phyloP scores from a whole-genome alignment of 2,329 filamentous ascomycete genomes.

The Claviceps pazoutovae region DNA sequence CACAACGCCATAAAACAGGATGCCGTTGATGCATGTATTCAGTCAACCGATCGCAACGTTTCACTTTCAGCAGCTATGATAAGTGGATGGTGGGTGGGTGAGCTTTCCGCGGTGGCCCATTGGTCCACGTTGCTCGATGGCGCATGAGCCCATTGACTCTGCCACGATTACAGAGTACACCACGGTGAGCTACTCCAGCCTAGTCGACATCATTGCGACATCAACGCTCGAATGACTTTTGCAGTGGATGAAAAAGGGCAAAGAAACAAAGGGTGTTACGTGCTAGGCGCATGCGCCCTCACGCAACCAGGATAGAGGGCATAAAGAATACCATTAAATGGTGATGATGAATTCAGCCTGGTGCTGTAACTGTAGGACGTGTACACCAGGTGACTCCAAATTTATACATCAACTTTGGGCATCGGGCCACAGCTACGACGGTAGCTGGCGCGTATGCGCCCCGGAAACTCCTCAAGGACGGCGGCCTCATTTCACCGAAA shows the following conservation, averaged over 20 bases:
- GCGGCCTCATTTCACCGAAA: background rate
- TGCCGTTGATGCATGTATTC: background rate
- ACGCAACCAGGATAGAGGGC: background rate
- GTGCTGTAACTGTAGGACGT: background rate
- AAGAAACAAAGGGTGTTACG: background rate
- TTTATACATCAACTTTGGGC: background rate
- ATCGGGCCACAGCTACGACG: no score
- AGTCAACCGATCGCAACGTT: background rate
- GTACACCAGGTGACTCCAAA: background rate
- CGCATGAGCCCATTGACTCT: background rate
- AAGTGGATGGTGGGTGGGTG: no score
- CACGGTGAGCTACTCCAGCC: no score
- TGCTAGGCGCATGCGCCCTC: background rate
- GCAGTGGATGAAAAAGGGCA: background rate
- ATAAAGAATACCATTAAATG: background rate
- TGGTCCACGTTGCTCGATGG: background rate
- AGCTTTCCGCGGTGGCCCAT: background rate
- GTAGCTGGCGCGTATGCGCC: background rate
- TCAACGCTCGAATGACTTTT: background rate
- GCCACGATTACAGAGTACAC: background rate
- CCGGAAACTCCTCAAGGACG: background rate
- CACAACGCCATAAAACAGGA: background rate
- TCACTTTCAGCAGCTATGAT: background rate
- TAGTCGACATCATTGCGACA: background rate
- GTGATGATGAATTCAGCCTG: background rate